Conservation (phyloP, 345 rosid species). For the Rhizophora apiculata region DNA sequence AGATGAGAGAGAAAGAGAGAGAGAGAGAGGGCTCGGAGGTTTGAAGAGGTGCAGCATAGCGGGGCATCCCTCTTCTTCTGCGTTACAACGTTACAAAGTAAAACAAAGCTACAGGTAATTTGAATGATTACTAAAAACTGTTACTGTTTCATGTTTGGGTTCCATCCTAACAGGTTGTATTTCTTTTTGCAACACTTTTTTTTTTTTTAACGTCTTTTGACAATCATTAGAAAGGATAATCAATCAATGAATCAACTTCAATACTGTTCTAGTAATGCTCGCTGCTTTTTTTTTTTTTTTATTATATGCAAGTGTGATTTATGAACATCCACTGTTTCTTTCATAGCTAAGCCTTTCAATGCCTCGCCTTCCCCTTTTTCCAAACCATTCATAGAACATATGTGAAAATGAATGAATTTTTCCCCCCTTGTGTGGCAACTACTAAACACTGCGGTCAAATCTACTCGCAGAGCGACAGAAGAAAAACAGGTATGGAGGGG, state of each 20-base stretch:
- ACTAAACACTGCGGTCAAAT: slow-evolving; percentile 32
- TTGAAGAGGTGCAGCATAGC: slow-evolving; percentile 11
- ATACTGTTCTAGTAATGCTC: not conserved
- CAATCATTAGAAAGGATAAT: not conserved
- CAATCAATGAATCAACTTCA: not conserved
- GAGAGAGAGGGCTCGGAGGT: slow-evolving; percentile 13
- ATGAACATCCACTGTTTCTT: not conserved
- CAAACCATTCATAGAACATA: not conserved
- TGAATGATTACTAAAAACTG: not conserved
- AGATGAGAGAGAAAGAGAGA: not conserved
- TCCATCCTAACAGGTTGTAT: slow-evolving; percentile 3
- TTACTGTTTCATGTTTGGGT: not conserved
- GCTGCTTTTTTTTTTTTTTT: too few relatives aligned
- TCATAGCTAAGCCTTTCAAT: slow-evolving; percentile 13
- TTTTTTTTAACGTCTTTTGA: not conserved
- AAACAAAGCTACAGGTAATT: slow-evolving; percentile 14
- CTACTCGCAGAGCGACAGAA: slow-evolving; percentile 21
- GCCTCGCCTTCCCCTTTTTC: slow-evolving; percentile 1
- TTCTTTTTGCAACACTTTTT: not conserved
- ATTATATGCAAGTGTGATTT: not conserved
- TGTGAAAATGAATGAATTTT: slow-evolving; percentile 14
- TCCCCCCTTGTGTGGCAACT: slow-evolving; percentile 11
- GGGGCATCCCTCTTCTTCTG: slow-evolving; percentile 21
- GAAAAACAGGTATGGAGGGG: slow-evolving; percentile 24
- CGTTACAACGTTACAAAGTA: slow-evolving; percentile 17